Conservation (phyloP, 768 basidiomycete species). For the Auricularia sp. region DNA sequence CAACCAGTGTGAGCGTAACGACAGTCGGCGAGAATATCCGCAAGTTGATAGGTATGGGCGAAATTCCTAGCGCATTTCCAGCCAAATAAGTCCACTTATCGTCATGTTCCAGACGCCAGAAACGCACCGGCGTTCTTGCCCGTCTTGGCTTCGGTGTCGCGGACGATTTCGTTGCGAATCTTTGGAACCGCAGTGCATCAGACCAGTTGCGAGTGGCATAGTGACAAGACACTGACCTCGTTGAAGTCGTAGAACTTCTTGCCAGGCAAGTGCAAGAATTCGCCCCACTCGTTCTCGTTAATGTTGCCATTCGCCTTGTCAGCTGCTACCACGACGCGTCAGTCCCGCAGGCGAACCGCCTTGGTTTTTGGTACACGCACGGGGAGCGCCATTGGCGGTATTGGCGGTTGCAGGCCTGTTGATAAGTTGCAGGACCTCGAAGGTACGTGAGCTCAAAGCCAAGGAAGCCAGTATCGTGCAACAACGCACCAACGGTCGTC, state of each 20-base stretch:
- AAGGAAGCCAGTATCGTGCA: neutral
- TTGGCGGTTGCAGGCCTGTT: conserved; percentile 50
- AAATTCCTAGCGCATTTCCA: conserved; percentile 56
- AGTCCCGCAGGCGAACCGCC: neutral
- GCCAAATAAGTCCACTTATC: neutral
- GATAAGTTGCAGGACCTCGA: conserved; percentile 86
- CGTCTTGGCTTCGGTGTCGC: conserved; percentile 96
- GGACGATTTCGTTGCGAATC: conserved; percentile 91
- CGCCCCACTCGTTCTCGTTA: conserved; percentile 96
- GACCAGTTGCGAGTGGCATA: neutral
- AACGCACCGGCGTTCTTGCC: conserved; percentile 75
- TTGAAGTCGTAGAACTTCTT: conserved; percentile 98
- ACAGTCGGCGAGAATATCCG: conserved; percentile 97
- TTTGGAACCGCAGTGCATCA: conserved; percentile 27
- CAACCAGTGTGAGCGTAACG: conserved; percentile 92
- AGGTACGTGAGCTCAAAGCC: neutral
- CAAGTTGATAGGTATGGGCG: conserved; percentile 92
- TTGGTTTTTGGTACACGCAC: conserved; percentile 22
- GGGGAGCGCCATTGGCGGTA: conserved; percentile 33
- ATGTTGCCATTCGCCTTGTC: conserved; percentile 48
- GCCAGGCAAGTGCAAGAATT: conserved; percentile 91
- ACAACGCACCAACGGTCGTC: conserved; percentile 75
- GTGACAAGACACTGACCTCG: conserved; percentile 6
- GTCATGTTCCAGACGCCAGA: neutral
- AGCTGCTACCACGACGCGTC: neutral